Evolutionary conservation across 2,329 filamentous ascomycete species (phyloP), one percentile per base, ranked within the genome.

Genomic region (Botrytis elliptica): DNA sequence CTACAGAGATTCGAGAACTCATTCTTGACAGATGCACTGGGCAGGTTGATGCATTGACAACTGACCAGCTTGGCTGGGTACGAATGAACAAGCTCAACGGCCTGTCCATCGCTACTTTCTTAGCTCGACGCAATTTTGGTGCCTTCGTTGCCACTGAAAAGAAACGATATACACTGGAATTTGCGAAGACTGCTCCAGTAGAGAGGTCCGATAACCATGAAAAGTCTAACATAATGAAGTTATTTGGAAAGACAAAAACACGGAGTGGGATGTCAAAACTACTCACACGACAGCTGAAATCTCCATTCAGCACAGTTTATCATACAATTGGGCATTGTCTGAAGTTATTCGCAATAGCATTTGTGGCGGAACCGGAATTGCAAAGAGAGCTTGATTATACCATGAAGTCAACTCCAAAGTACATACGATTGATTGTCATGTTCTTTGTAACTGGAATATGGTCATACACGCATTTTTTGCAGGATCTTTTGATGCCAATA

Each of bases 1-100:
- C 86, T 4, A 77, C 82, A 25, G 81, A 83, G 12, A 83, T 88
- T 72, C 82, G 87, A 63, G 79, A 80, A n/a, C 77, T 85, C 10
- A 80, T 88, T 33, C 78, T 88, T 4, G 80, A 81, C 66, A 83
- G 86, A 72, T 86, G 84, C 74, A 78, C 84, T 33, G 85, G 85
- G 10, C 81, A 83, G 42, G 80, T 77, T 46, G 75, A 75, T 59
- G 29, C 71, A 38, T 67, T 78, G n/a, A 78, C 76, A 46, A 71
- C 62, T n/a, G 74, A 73, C 40, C 76, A 78, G 64, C 69, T 76
- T 20, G 75, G 75, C 36, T 79, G 77, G 75, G 55, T 78, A 55
- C 55, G 74, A 20, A 74, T 73, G 42, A 78, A 79, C 52, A 72
- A 77, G 46, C 74, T 75, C 40, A 70, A 74, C 8, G 75, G 74